These are phyloP conservation scores for Penicillium paneum DNA, from an alignment of 2,329 filamentous ascomycete species.

Conservation along the genomic window DNA sequence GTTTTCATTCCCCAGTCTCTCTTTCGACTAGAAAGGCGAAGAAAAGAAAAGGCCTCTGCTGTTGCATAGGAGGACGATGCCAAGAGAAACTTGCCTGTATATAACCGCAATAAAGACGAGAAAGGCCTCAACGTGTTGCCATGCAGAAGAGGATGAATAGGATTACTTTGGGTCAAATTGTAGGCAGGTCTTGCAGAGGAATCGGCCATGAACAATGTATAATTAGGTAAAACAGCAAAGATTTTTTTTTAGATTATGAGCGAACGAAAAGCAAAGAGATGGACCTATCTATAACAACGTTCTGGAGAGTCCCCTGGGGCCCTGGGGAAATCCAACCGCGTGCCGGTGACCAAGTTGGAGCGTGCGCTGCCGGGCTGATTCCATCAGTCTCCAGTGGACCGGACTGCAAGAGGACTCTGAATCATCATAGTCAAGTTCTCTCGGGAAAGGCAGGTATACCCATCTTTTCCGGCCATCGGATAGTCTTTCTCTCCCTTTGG, in stretches of 20 bases:
- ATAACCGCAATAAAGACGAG: background rate
- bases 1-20: background rate
- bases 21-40: slow-evolving; percentile 1
- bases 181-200: background rate
- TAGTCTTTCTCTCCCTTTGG: background rate
- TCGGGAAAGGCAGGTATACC: background rate
- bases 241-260: background rate
- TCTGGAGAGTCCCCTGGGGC: background rate
- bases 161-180: background rate
- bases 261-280: background rate
- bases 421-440: background rate
- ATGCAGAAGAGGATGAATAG: background rate
- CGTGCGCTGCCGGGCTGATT: slow-evolving; percentile 20
- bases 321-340: slow-evolving; percentile 2
- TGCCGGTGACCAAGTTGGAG: slow-evolving; percentile 17
- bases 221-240: background rate
- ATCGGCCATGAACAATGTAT: background rate
- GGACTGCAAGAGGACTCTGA: slow-evolving; percentile 3
- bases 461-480: background rate
- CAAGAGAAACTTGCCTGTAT: background rate
- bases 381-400: slow-evolving; percentile 12
- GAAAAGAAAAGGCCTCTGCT: background rate
- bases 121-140: background rate
- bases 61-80: slow-evolving; percentile 13
- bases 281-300: slow-evolving; percentile 6